These are phyloP conservation scores for Leccinum obscurum DNA, from an alignment of 768 basidiomycete species.

Conservation along the genomic window DNA sequence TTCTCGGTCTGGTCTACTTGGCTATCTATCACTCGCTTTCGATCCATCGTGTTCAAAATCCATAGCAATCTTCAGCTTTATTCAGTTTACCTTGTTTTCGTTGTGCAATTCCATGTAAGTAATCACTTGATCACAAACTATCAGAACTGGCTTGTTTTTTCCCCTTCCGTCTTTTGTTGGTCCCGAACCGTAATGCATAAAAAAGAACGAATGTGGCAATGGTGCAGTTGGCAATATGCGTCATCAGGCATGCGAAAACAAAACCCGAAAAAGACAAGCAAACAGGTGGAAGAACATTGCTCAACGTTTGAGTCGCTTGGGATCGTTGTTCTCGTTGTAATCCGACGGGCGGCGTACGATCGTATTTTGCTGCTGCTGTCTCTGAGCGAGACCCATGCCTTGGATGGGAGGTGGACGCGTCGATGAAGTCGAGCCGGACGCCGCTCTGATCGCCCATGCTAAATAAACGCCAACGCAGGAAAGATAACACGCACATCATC, in stretches of 20 bases:
- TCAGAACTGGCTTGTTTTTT: background rate
- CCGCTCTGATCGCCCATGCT: slow-evolving; percentile 4
- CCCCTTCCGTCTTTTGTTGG: background rate
- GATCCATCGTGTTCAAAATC: background rate
- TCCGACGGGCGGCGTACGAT: slow-evolving; percentile 31
- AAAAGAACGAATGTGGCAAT: background rate
- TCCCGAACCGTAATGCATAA: background rate
- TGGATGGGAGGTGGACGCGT: slow-evolving; percentile 27
- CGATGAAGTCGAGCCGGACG: slow-evolving; percentile 20
- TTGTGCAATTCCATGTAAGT: background rate
- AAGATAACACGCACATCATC: slow-evolving; percentile 29
- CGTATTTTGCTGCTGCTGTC: slow-evolving; percentile 28
- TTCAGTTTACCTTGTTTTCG: background rate
- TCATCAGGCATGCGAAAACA: background rate
- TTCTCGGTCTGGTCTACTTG: background rate
- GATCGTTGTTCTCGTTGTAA: slow-evolving; percentile 10
- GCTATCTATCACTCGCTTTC: background rate
- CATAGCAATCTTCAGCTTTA: background rate
- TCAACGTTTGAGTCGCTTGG: slow-evolving; percentile 47
- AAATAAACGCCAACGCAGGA: background rate
- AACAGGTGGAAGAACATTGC: background rate
- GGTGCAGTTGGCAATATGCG: background rate
- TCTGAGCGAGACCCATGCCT: slow-evolving; percentile 43
- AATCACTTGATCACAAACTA: background rate
- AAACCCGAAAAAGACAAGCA: background rate